Conservation (phyloP, 2,329 filamentous ascomycete species). For the Leptographium galeiforme region DNA sequence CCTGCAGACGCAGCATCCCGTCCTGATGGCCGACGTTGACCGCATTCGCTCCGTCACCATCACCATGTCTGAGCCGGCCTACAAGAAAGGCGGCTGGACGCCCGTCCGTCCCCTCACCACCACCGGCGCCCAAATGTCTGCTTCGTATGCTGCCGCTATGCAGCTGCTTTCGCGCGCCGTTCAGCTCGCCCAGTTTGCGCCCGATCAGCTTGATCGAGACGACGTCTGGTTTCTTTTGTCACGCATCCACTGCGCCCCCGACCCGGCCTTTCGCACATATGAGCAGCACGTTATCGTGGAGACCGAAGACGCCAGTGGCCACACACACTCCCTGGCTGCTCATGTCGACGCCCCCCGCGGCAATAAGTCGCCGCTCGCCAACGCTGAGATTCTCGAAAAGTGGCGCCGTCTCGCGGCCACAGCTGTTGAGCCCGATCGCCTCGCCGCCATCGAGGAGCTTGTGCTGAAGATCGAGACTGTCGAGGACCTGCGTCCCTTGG, state of each 20-base stretch:
- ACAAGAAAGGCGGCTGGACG: no score
- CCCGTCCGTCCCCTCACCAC: conserved; percentile 17
- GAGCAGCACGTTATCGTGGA: no score
- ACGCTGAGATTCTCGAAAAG: conserved; percentile 23
- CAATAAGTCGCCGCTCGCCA: conserved; percentile 18
- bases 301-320: no score
- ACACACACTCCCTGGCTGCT: no score
- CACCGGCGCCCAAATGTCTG: conserved; percentile 26
- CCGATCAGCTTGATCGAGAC: no score
- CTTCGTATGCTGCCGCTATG: conserved; percentile 20
- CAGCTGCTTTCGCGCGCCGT: conserved; percentile 24
- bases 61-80: no score
- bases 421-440: conserved; percentile 17
- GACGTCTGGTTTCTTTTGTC: no score
- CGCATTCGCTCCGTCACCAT: conserved; percentile 15
- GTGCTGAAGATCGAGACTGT: no score
- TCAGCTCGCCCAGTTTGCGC: conserved; percentile 5
- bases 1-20: conserved; percentile 17
- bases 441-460: conserved; percentile 1
- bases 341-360: conserved; percentile 14
- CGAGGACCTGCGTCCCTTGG: no score
- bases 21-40: conserved; percentile 11
- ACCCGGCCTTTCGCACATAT: no score
- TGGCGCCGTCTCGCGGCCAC: conserved; percentile 17
- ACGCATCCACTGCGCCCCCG: no score